A percentile compares a stretch with the other conserved stretches of the same genome.
Evolutionary conservation across 768 basidiomycete genomes (phyloP).

Genomic region (Dacryopinax spathularia): DNA sequence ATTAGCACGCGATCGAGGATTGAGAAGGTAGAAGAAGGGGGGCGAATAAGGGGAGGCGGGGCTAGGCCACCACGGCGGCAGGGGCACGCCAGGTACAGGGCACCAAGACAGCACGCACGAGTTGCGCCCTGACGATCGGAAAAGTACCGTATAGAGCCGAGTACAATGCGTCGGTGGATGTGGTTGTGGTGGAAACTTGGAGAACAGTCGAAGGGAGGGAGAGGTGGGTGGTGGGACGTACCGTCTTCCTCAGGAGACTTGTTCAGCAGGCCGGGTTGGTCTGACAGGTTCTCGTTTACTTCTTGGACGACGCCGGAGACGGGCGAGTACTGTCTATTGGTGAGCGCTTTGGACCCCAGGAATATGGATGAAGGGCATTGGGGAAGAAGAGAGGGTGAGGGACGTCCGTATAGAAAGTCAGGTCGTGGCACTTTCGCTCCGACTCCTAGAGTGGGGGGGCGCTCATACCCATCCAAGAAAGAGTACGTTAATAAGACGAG

Average conservation of each 20-base stretch:
- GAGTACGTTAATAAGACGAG: not conserved
- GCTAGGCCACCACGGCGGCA: too few relatives aligned
- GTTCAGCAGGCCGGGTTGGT: slow-evolving; percentile 70
- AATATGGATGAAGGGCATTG: slow-evolving; percentile 18
- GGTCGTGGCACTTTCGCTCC: not conserved
- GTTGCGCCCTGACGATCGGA: too few relatives aligned
- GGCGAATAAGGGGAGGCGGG: too few relatives aligned
- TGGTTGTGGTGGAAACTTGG: too few relatives aligned
- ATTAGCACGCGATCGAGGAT: too few relatives aligned
- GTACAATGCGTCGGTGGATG: too few relatives aligned
- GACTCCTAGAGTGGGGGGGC: too few relatives aligned
- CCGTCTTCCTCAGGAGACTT: slow-evolving; percentile 74
- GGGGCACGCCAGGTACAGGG: too few relatives aligned
- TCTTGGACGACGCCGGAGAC: slow-evolving; percentile 70
- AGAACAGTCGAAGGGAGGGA: not conserved
- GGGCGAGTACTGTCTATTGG: slow-evolving; percentile 60
- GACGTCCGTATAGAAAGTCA: not conserved
- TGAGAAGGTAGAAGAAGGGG: not conserved
- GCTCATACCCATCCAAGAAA: too few relatives aligned
- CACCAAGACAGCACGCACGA: too few relatives aligned
- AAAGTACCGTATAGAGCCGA: too few relatives aligned
- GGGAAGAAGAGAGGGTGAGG: not conserved
- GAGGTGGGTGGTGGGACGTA: slow-evolving; percentile 23
- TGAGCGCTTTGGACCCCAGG: slow-evolving; percentile 9
- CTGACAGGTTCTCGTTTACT: slow-evolving; percentile 57